phyloP scores from a whole-genome alignment of 495 filamentous ascomycete species.

The Aspergillus campestris region DNA sequence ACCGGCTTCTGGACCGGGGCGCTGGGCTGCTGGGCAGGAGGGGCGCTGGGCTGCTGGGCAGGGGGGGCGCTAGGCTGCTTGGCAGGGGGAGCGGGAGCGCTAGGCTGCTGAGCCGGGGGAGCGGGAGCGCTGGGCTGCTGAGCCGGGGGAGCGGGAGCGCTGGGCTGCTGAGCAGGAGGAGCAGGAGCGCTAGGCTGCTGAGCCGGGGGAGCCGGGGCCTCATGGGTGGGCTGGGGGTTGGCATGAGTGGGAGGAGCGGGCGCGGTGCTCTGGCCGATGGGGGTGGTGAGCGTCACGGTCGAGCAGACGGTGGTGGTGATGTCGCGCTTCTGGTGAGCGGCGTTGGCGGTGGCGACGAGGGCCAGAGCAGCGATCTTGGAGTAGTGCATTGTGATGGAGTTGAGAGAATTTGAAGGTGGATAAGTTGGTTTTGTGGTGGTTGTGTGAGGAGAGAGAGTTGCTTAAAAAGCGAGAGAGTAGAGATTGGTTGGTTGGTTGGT shows the following conservation, averaged over 20 bases:
- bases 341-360: conserved; percentile 14
- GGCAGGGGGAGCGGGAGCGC: conserved; percentile 1
- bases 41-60: neutral
- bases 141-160: neutral
- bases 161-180: conserved; percentile 1
- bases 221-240: neutral
- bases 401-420: neutral
- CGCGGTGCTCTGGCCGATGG: neutral
- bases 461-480: too few species aligned
- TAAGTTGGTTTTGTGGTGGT: too few species aligned
- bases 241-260: neutral
- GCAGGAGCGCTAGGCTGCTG: neutral
- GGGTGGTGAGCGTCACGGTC: neutral
- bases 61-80: neutral
- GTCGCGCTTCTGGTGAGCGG: conserved; percentile 1
- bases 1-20: neutral
- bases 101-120: neutral
- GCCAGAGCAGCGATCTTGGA: conserved; percentile 12
- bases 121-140: neutral
- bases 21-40: neutral
- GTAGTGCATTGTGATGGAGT: conserved; percentile 11
- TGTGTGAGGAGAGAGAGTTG: too few species aligned
- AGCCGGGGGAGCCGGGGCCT: neutral
- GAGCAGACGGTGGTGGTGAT: conserved; percentile 6
- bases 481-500: too few species aligned